Base-by-base conservation (phyloP, 2,329 filamentous ascomycete species). In the Trichophyton rubrum region DNA sequence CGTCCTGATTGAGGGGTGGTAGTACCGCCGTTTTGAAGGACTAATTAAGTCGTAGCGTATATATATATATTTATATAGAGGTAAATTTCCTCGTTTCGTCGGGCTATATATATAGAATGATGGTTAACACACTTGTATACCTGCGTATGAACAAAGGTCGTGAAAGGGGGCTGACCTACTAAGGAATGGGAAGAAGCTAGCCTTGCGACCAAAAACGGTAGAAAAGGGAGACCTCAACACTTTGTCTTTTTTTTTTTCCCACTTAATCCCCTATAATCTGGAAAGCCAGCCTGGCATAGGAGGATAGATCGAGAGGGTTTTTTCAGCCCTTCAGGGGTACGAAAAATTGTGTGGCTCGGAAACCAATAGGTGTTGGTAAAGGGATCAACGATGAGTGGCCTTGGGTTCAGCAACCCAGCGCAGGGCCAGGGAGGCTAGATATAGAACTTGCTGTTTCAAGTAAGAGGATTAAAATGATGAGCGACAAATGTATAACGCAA, bases 1-100 rank as follows among this genome's bases (percentile, higher is more conserved):
- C 87, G 88, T 92, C 89, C 88, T 87, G 84, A 78, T 84, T 78
- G 75, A 80, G 80, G 76, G 86, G 84, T 75, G 87, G 87, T 79
- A 90, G 79, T 49, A 62, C 59, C 56, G 59, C 61, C 61, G 61
- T 62, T 59, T 62, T 62, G 61, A 61, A 33, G 20, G 59, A 58
- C 47, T 38, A 53, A 41, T 53, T 17, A 41, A 41, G 60, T 11
- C 57, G 20, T 51, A 3, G 27, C 20, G 20, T 51, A 51, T 51
- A 51, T 51, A 51, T 15, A 22, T 24, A 51, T 30, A 7, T 30
- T 7, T 30, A 30, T 30, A 30, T 30, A 7, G 27, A 30, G 27
- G 27, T 30, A 7, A 30, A 30, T 30, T 30, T 1, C 27, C 27
- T 30, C 27, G 27, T 30, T 30, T 30, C 27, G 6, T 7, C 6